Percentiles rank a stretch among this genome's conserved stretches.
Conservation (phyloP, 2,329 filamentous ascomycete genomes). For the Myriangium duriaei region DNA sequence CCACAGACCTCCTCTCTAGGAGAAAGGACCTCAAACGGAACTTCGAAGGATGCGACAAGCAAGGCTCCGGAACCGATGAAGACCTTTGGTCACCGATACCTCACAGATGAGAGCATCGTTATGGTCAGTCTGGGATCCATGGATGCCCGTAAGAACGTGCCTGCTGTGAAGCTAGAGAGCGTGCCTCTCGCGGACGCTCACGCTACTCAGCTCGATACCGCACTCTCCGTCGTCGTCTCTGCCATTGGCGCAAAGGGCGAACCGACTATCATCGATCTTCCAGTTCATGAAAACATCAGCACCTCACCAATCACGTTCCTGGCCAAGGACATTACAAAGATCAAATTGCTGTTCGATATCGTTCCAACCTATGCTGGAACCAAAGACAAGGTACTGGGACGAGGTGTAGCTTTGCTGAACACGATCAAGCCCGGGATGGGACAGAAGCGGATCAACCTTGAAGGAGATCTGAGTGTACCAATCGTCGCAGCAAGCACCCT, state of each 20-base stretch:
- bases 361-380: slow-evolving; percentile 85
- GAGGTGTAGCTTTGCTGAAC: slow-evolving; percentile 77
- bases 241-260: slow-evolving; percentile 77
- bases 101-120: slow-evolving; percentile 78
- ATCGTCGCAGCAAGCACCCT: slow-evolving; percentile 71
- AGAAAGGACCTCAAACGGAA: slow-evolving; percentile 28
- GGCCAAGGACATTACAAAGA: slow-evolving; percentile 61
- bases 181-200: slow-evolving; percentile 83
- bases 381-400: slow-evolving; percentile 70
- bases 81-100: slow-evolving; percentile 88
- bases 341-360: slow-evolving; percentile 87
- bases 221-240: slow-evolving; percentile 79
- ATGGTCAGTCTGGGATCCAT: slow-evolving; percentile 88
- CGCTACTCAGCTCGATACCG: slow-evolving; percentile 85
- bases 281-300: slow-evolving; percentile 83
- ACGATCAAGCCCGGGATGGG: slow-evolving; percentile 74
- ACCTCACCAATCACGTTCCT: slow-evolving; percentile 91
- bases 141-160: slow-evolving; percentile 73
- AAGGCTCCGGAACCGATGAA: slow-evolving; percentile 65
- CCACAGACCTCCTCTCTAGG: slow-evolving; percentile 35
- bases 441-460: slow-evolving; percentile 75
- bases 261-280: slow-evolving; percentile 78
- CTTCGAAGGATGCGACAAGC: slow-evolving; percentile 26
- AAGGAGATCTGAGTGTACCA: slow-evolving; percentile 84
- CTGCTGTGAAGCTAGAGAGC: slow-evolving; percentile 74